Evolutionary conservation across 192 early-diverging fungal species (phyloP).

Genomic region (Glomus cerebriforme): DNA sequence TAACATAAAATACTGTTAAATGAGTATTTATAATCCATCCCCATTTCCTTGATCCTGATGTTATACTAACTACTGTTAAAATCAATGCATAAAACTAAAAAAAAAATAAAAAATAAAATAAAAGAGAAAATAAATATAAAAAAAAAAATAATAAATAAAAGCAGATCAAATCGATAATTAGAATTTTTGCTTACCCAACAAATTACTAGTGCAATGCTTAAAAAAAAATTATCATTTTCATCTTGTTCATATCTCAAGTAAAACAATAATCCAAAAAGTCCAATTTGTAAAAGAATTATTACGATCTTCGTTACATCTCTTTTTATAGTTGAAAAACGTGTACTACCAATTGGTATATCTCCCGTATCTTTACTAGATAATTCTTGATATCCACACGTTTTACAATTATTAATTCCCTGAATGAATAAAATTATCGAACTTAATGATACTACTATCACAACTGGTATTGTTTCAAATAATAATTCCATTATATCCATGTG

Average conservation of each 20-base stretch:
- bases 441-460: neutral
- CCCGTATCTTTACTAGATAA: neutral
- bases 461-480: neutral
- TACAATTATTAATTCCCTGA: neutral
- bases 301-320: neutral
- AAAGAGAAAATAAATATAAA: neutral
- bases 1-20: slow-evolving; percentile 34
- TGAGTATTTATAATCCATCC: slow-evolving; percentile 42
- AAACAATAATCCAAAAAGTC: neutral
- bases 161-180: neutral
- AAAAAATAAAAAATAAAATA: no score
- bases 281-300: neutral
- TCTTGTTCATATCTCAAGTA: neutral
- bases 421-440: slow-evolving; percentile 6
- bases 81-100: neutral
- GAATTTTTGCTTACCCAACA: slow-evolving; percentile 5
- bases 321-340: slow-evolving; percentile 18
- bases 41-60: slow-evolving; percentile 22
- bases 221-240: neutral
- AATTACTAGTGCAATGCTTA: neutral
- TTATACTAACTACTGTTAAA: neutral
- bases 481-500: neutral
- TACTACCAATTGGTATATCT: neutral
- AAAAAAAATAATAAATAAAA: neutral
- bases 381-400: neutral